Base-by-base conservation (phyloP, 805 yeast genomes). In the Candida pini region DNA sequence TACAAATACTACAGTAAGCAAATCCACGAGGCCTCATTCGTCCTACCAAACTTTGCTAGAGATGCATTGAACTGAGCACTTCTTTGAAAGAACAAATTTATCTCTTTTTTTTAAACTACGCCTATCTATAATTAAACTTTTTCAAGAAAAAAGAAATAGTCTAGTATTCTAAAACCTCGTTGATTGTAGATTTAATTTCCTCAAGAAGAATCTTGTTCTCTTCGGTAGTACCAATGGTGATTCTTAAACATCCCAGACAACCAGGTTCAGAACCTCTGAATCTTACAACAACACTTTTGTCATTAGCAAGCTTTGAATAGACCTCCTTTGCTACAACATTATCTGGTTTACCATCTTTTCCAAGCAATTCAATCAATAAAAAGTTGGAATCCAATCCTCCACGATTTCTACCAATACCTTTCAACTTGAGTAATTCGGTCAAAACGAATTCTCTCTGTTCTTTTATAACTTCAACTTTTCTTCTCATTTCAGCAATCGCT, bases 321-420 rank as follows among this genome's bases (percentile, higher is more conserved):
- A 88, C 66, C 22, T 63, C 47, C 31, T 71, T 60, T 3, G 98
- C 97, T 18, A 76, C 54, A 15, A 66, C 71, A 41, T 81, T 81
- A 28, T 77, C 76, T 3, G 96, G 90, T 14, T 56, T 48, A 5
- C 88, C 87, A 1, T 63, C 49, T 31, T 63, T 62, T 52, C 78
- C 78, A 34, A 85, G 67, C 15, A 90, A 65, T 55, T 87, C 82
- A 12, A 89, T 55, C 38, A 92, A 68, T 6, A 92, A 46, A 57
- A 92, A 92, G 57, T 92, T 92, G 4, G 97, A 81, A 56, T 86
- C 96, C 33, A 73, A 53, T 2, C 92, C 88, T 27, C 98, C 97
- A 34, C 87, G 72, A 36, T 80, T 73, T 39, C 69, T 69, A 17
- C 92, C 94, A 17, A 90, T 68, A 9, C 82, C 78, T 5, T 74